A percentile compares a stretch with the other conserved stretches of the same genome.
These are phyloP conservation scores for Fusarium sulawesiense DNA, from an alignment of 2,329 filamentous ascomycete species.

Conservation along the genomic window DNA sequence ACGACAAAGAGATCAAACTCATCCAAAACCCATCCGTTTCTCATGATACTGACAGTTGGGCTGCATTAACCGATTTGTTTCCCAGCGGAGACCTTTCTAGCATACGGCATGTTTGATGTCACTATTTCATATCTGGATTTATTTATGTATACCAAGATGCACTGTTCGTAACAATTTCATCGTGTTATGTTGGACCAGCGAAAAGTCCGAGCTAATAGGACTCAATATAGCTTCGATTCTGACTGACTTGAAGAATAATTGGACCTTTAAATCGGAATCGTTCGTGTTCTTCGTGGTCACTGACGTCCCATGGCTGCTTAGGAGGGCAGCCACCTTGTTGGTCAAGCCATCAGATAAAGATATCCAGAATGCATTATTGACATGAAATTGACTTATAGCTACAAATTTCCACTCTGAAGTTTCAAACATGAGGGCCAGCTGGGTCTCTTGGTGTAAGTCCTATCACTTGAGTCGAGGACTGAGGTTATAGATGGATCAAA, in stretches of 20 bases:
- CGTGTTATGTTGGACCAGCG: neutral
- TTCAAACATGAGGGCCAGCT: neutral
- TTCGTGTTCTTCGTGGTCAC: neutral
- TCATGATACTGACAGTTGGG: neutral
- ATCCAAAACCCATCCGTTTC: neutral
- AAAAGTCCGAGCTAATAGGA: neutral
- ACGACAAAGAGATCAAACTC: neutral
- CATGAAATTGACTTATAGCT: neutral
- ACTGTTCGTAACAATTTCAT: neutral
- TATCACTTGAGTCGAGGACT: neutral
- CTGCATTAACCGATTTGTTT: neutral
- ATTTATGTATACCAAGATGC: neutral
- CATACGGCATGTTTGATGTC: neutral
- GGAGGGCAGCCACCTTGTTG: neutral
- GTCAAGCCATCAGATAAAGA: neutral
- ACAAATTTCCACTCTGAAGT: neutral
- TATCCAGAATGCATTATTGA: neutral
- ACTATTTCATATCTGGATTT: neutral
- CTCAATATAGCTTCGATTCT: neutral
- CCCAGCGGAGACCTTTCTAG: neutral
- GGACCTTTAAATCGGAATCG: neutral
- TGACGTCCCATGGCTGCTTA: no score
- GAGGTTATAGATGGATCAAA: neutral
- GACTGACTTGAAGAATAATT: no score
- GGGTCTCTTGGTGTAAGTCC: neutral